Evolutionary conservation across 148 eudicot species (phyloP), one percentile per base, ranked within the genome.

Genomic region (Vaccinium macrocarpon): DNA sequence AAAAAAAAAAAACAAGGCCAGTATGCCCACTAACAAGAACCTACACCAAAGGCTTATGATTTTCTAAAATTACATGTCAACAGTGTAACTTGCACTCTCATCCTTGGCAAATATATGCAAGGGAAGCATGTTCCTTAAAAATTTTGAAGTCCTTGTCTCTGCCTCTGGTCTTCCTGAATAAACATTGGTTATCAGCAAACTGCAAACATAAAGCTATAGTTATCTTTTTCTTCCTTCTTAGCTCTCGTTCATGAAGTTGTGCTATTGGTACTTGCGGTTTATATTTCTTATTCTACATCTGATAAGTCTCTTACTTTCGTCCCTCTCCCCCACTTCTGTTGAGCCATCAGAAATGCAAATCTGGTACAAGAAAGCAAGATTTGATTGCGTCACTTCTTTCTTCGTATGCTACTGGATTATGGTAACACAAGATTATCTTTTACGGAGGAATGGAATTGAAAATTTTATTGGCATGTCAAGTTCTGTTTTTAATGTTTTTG

Each of bases 351-450:
- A 93, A 88, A 82, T 87, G 83, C 87, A 90, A 82, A 84, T 83
- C 78, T 82, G 93, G 93, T 82, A 73, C 87, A 84, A 91, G 92
- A 89, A 96, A 96, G 90, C 91, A 94, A 87, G 98, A 92, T 74
- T 77, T 90, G 75, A 83, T 96, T 86, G 88, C 87, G 27, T 83
- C 84, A 74, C 92, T 96, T 87, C 84, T 90, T 90, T 90, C 93
- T 80, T 86, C 91, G 66, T 88, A 88, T 86, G 88, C 72, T 74
- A 88, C 85, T 88, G 93, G 89, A 66, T 83, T 85, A 83, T 88
- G 98, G 99, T 93, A 90, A 66, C 56, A 66, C 86, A 66, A 42
- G 50, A 48, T 79, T 82, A 56, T 84, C 56, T 16, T 42, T 49
- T 42, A 42, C 46, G 46, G 46, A 42, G 46, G 46, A 42, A 21